Conservation (phyloP, 1,284 basidiomycete genomes). For the Wolfiporia cocos region DNA sequence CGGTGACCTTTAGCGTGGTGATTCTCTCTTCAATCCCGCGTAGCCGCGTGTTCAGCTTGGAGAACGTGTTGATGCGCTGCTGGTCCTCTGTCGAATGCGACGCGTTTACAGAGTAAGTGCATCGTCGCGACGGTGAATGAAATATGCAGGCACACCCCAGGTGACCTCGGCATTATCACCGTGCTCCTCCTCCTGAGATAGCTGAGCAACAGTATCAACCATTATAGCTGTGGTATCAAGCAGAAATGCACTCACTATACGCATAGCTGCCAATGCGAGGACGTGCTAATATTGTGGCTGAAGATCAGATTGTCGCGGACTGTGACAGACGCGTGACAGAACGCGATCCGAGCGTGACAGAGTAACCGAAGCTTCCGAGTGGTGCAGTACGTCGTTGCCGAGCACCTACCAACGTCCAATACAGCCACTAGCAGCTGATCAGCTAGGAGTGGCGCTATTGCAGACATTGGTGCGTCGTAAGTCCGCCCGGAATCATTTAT, state of each 20-base stretch:
- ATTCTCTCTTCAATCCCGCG: conserved; percentile 72
- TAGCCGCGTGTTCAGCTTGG: conserved; percentile 81
- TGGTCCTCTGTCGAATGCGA: conserved; percentile 70
- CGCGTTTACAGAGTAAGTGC: neutral
- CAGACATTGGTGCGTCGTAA: no score
- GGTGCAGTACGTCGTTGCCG: no score
- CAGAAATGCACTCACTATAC: conserved; percentile 40
- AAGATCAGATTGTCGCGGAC: no score
- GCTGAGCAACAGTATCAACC: conserved; percentile 29
- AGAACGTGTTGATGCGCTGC: conserved; percentile 89
- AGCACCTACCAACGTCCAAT: no score
- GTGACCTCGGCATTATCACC: conserved; percentile 86
- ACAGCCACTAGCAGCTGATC: no score
- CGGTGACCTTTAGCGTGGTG: conserved; percentile 58
- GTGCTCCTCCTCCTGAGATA: conserved; percentile 73
- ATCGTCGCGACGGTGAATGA: no score
- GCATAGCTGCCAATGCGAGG: conserved; percentile 36
- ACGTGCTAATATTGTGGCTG: no score
- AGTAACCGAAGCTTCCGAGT: no score
- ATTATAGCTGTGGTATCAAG: neutral
- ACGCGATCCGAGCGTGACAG: no score
- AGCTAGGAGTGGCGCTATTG: no score
- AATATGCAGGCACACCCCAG: conserved; percentile 60
- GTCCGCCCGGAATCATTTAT: no score
- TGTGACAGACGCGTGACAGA: no score